phyloP scores from a whole-genome alignment of 495 filamentous ascomycete species.

The Penicillium diatomitis region DNA sequence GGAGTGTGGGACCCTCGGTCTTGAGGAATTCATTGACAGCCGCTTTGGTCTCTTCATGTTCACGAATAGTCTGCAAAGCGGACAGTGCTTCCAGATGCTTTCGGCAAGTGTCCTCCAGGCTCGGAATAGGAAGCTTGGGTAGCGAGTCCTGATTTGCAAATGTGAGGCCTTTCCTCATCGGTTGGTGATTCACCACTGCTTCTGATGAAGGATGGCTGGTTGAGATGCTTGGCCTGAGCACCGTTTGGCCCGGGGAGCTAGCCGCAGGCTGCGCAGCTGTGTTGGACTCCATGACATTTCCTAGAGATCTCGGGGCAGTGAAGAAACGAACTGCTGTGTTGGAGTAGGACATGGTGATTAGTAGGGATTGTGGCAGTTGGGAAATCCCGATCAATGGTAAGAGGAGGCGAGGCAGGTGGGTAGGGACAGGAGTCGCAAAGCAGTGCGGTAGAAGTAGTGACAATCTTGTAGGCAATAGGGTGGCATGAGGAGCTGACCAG shows the following conservation, averaged over 20 bases:
- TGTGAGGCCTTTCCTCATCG: slow-evolving; percentile 48
- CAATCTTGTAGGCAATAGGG: slow-evolving; percentile 77
- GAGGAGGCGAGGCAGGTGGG: slow-evolving; percentile 64
- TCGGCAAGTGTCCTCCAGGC: slow-evolving; percentile 70
- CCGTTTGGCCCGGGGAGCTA: slow-evolving; percentile 28
- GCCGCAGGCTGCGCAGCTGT: slow-evolving; percentile 16
- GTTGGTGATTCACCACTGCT: slow-evolving; percentile 7
- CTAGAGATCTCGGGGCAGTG: slow-evolving; percentile 59
- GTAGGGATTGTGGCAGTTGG: slow-evolving; percentile 12
- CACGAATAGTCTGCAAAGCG: slow-evolving; percentile 69
- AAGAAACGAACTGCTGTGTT: slow-evolving; percentile 42
- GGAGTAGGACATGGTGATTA: slow-evolving; percentile 41
- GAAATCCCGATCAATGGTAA: slow-evolving; percentile 48
- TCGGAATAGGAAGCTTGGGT: slow-evolving; percentile 88
- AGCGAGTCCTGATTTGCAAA: slow-evolving; percentile 84
- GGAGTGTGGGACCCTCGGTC: slow-evolving; percentile 73
- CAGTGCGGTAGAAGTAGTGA: slow-evolving; percentile 86
- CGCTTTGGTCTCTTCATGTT: slow-evolving; percentile 72
- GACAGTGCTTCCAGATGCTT: slow-evolving; percentile 75
- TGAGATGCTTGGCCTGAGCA: slow-evolving; percentile 16
- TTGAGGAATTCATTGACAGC: slow-evolving; percentile 81
- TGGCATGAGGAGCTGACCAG: slow-evolving; percentile 47
- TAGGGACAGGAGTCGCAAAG: slow-evolving; percentile 72
- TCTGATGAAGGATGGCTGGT: slow-evolving; percentile 5
- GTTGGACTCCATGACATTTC: slow-evolving; percentile 25